Evolutionary conservation across 257 asterid genomes (phyloP), one percentile per base, ranked within the genome.

Genomic region (Oldenlandia corymbosa): DNA sequence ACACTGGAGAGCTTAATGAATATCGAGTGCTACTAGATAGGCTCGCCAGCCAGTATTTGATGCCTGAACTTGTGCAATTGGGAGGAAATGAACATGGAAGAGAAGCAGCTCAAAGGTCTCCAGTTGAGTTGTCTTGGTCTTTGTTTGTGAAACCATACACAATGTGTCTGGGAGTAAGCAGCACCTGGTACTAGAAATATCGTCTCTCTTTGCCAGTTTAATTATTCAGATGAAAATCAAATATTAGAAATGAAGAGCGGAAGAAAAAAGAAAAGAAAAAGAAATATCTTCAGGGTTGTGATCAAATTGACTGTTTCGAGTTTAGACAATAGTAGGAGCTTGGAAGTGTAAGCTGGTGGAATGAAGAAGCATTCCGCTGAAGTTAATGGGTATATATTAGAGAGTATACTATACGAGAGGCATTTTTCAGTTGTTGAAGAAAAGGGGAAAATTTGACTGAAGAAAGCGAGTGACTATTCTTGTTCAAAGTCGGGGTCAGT

Each of bases 401-500:
- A n/a, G n/a, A n/a, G n/a, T 34, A 34, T 34, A 34, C 6, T 34
- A 34, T 17, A 2, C n/a, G 26, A 31, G 37, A 49, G 48, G 48
- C 51, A 71, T n/a, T n/a, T n/a, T n/a, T 55, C 65, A 36, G 64
- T 56, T 34, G 14, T 42, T 34, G 39, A 34, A 34, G 57, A 27
- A 60, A 43, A 42, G 7, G 23, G 1, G 58, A 59, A 76, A 62
- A 58, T 69, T 73, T 79, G 84, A 76, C 81, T 18, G 69, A 39
- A 52, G 52, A 68, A 63, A 42, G 63, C 39, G 67, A 55, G 55
- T 32, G 63, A 58, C 48, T 26, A 70, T 69, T 54, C 42, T 59
- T 23, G 59, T 64, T 64, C 65, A 61, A 58, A 66, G 80, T 80
- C 80, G 63, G 72, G n/a, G 88, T 80, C 85, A 39, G 11, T 65